phyloP scores from a whole-genome alignment of 2,329 filamentous ascomycete genomes.

The Cytospora piceicola region DNA sequence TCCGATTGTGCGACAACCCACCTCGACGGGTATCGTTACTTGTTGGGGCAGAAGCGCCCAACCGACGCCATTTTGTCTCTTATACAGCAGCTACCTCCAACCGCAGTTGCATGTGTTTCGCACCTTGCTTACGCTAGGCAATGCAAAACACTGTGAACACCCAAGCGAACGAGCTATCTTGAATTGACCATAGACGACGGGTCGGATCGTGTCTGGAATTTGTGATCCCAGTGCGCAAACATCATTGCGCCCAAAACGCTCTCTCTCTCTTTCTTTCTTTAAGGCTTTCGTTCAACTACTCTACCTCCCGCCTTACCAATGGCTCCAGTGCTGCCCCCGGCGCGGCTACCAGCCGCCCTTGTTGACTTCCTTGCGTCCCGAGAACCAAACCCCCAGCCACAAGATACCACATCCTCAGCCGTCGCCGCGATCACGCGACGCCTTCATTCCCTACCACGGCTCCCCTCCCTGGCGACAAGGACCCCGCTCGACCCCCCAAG shows the following conservation, averaged over 20 bases:
- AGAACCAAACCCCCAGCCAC: constrained; percentile 18
- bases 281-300: not conserved
- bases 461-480: constrained; percentile 13
- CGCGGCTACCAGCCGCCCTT: constrained; percentile 18
- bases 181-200: not conserved
- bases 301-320: constrained; percentile 19
- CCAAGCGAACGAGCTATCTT: constrained; percentile 8
- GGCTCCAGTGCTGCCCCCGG: constrained; percentile 21
- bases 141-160: constrained; percentile 14
- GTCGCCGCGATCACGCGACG: constrained; percentile 9
- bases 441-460: constrained; percentile 15
- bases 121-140: constrained; percentile 21
- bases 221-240: constrained; percentile 6
- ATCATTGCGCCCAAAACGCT: not conserved
- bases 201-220: not conserved
- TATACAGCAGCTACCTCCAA: not conserved
- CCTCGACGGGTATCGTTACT: not conserved
- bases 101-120: constrained; percentile 7
- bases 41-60: not conserved
- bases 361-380: constrained; percentile 13
- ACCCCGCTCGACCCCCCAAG: constrained; percentile 27
- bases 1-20: not conserved
- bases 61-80: not conserved
- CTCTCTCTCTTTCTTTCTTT: not conserved
- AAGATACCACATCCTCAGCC: constrained; percentile 9